Evolutionary conservation across 2,329 filamentous ascomycete genomes (phyloP), one percentile per base, ranked within the genome.

Genomic region (Macrophomina tecta): DNA sequence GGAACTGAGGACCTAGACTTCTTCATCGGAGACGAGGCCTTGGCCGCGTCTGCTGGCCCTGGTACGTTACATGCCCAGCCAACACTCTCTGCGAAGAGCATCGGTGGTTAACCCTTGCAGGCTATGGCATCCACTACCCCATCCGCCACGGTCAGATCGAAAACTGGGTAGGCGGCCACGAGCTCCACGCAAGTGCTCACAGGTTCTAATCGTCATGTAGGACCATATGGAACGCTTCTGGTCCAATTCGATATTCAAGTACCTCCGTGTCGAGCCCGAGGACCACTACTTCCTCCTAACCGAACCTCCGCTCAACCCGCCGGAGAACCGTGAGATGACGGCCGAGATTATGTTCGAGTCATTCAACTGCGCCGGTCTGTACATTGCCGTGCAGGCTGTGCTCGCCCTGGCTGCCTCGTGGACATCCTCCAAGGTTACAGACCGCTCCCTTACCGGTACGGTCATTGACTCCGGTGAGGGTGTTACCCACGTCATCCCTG

Each of bases 241-340:
- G 95, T 98, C 96, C 72, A 98, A 98, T 84, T 99, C 95, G 70
- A 99, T 99, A 82, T 99, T 99, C 88, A 99, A 99, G 81, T 99
- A 99, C 78, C 87, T 99, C 64, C 89, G 95, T 74, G 95, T 99
- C 72, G 95, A 99, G 82, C 95, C 95, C 36, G 95, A 99, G 82
- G 95, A 99, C 78, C 95, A 99, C 81, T 94, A 97, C 84, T 99
- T 99, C 81, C 89, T 99, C 69, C 89, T 99, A 68, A 99, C 95
- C 69, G 95, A 99, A 79, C 95, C 95, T 92, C 95, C 95, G 70
- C 86, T 99, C 77, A 99, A 99, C 81, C 95, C 95, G 42, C 95
- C 95, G 34, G 95, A 99, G 83, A 98, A 99, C 82, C 93, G 95
- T 77, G 95, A 99, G 82, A 97, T 97, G 79, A 98, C 95, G 32